Evolutionary conservation across 2,329 filamentous ascomycete genomes (phyloP).

Genomic region (Aspergillus eucalypticola): DNA sequence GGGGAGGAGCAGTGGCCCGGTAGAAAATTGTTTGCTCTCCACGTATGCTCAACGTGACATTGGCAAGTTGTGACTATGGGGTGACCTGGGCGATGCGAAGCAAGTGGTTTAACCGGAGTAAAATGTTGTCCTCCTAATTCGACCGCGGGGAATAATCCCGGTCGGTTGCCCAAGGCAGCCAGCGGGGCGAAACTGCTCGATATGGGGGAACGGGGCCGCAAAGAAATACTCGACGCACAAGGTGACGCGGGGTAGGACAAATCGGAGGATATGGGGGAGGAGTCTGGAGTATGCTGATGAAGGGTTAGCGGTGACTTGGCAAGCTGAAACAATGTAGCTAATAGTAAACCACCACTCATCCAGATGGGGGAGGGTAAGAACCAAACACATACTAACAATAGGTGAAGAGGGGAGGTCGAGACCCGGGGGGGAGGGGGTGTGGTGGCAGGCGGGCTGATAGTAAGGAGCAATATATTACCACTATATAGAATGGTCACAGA

Average conservation of each 20-base stretch:
- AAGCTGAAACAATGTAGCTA: neutral
- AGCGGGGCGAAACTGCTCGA: no score
- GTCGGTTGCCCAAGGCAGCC: neutral
- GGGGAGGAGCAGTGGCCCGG: neutral
- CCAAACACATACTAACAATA: neutral
- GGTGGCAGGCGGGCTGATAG: neutral
- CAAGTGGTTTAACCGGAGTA: neutral
- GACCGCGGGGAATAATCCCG: neutral
- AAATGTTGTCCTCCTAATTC: neutral
- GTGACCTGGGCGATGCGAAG: neutral
- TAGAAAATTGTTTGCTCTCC: neutral
- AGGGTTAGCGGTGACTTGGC: neutral
- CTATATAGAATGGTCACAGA: neutral
- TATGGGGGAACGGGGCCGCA: neutral
- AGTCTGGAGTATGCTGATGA: neutral
- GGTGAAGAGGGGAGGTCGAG: neutral
- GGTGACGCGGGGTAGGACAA: neutral
- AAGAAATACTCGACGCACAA: neutral
- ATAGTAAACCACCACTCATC: neutral
- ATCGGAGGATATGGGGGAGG: neutral
- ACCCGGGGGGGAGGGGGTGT: neutral
- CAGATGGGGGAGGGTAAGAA: neutral
- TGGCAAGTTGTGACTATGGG: neutral
- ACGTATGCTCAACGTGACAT: neutral
- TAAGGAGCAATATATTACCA: neutral